Evolutionary conservation across 805 yeast species (phyloP).

Genomic region (Saturnispora sekii): DNA sequence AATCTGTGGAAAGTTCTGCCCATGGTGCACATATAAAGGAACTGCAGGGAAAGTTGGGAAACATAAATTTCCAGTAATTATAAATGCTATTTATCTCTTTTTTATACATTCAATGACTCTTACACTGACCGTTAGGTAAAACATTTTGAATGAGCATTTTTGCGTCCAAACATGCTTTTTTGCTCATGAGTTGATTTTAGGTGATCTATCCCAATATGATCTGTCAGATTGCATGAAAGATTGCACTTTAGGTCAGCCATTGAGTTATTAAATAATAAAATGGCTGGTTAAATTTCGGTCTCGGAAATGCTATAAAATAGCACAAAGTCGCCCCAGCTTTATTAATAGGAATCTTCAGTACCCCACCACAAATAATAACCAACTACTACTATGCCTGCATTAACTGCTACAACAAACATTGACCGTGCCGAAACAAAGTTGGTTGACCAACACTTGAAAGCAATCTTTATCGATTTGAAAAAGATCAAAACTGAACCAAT

Average conservation of each 20-base stretch:
- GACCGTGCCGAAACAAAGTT: conserved; percentile 11
- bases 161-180: neutral
- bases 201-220: conserved; percentile 2
- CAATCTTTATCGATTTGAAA: conserved; percentile 16
- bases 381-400: neutral
- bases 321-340: neutral
- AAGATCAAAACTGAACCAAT: conserved; percentile 19
- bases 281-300: neutral
- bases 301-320: neutral
- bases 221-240: neutral
- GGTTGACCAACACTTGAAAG: conserved; percentile 12
- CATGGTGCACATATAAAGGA: conserved; percentile 24
- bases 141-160: neutral
- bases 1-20: conserved; percentile 12
- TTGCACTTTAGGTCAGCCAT: neutral
- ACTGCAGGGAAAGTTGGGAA: conserved; percentile 21
- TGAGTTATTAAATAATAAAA: neutral
- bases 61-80: conserved; percentile 16
- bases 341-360: neutral
- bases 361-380: neutral
- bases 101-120: neutral
- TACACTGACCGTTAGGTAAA: neutral
- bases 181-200: neutral
- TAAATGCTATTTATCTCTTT: neutral
- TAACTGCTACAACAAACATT: conserved; percentile 4